Percentiles rank a stretch among this genome's conserved stretches.
Evolutionary conservation across 129 eudicot species (phyloP).

Genomic region (Pseudognaphalium luteoalbum): DNA sequence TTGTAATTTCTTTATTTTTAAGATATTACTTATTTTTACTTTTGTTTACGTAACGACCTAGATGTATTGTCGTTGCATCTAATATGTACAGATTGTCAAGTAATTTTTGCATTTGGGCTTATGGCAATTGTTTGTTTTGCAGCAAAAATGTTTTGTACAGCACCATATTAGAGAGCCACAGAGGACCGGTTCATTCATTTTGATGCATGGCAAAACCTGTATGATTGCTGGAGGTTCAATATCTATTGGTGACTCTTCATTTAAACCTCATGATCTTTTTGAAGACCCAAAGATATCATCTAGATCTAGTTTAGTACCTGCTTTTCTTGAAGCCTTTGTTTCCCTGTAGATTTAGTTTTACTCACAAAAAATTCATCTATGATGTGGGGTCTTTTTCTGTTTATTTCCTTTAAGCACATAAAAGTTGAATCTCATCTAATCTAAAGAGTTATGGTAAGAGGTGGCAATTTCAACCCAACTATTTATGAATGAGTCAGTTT

Average conservation of each 20-base stretch:
- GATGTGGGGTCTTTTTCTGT: not conserved
- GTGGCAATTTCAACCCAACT: too few relatives aligned
- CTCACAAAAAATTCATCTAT: not conserved
- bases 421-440: too few relatives aligned
- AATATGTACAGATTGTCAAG: not conserved
- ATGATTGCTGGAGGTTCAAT: conserved; percentile 19
- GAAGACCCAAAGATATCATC: not conserved
- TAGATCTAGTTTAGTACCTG: not conserved
- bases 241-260: conserved; percentile 6
- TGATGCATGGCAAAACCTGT: conserved; percentile 12
- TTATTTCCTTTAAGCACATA: not conserved
- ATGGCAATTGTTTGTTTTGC: conserved; percentile 13
- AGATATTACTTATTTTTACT: not conserved
- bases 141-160: conserved; percentile 23
- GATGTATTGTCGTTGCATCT: not conserved
- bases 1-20: not conserved
- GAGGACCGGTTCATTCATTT: conserved; percentile 6
- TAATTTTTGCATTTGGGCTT: not conserved
- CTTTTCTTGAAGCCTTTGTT: not conserved
- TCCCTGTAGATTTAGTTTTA: not conserved
- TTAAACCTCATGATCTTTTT: not conserved
- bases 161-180: conserved; percentile 2
- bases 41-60: not conserved
- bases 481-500: too few relatives aligned
- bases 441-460: too few relatives aligned